These are phyloP conservation scores for Eustoma russellianum DNA, from an alignment of 257 asterid genomes.

Conservation along the genomic window DNA sequence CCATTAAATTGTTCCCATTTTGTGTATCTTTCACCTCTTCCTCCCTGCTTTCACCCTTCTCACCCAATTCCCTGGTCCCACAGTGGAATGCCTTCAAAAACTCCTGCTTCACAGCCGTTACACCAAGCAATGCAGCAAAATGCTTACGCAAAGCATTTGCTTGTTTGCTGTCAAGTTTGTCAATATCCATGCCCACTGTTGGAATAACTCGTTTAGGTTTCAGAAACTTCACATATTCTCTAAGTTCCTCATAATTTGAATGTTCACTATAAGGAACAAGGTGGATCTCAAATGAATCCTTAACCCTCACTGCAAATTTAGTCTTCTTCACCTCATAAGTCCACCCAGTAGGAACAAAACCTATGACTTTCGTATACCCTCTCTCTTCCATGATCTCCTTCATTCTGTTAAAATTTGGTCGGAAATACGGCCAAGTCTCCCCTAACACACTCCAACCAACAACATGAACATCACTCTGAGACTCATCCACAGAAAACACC, in stretches of 20 bases:
- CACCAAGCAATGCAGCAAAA: constrained; percentile 59
- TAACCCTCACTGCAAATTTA: constrained; percentile 65
- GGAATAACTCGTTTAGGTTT: constrained; percentile 80
- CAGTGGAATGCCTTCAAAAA: constrained; percentile 56
- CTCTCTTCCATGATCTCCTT: constrained; percentile 71
- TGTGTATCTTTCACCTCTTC: constrained; percentile 22
- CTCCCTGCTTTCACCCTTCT: constrained; percentile 25
- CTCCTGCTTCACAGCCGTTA: constrained; percentile 73
- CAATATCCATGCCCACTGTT: constrained; percentile 84
- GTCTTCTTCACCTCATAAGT: constrained; percentile 73
- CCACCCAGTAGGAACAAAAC: constrained; percentile 97
- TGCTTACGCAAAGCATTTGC: constrained; percentile 33
- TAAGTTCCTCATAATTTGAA: constrained; percentile 78
- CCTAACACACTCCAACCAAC: constrained; percentile 94
- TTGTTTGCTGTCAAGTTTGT: constrained; percentile 70
- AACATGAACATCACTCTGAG: constrained; percentile 74
- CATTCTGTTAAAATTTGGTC: constrained; percentile 68
- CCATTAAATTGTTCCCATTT: constrained; percentile 22
- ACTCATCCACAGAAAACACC: constrained; percentile 57
- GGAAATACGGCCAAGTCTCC: constrained; percentile 92
- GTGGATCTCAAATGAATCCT: constrained; percentile 81
- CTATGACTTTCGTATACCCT: constrained; percentile 65
- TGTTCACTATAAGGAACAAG: constrained; percentile 97
- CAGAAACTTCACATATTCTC: constrained; percentile 78
- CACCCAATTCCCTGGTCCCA: constrained; percentile 25